Percentiles rank a stretch among this genome's conserved stretches.
These are phyloP conservation scores for Inga oerstediana DNA, from an alignment of 306 rosid genomes.

Conservation along the genomic window DNA sequence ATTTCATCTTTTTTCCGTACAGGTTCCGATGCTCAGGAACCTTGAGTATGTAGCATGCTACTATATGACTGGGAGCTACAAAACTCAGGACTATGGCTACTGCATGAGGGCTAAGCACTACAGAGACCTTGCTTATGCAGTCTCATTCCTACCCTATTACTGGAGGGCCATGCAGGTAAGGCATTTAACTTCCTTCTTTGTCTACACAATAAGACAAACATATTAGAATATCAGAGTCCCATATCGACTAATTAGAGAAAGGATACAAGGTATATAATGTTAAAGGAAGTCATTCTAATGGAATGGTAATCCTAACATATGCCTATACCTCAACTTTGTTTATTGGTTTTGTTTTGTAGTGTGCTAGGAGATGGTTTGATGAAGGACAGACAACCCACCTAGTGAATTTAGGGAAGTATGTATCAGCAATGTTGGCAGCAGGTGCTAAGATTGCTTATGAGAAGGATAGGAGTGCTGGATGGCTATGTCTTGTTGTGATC, in stretches of 20 bases:
- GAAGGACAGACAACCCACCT: conserved; percentile 95
- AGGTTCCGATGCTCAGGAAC: conserved; percentile 94
- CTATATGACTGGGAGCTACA: conserved; percentile 96
- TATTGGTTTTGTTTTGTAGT: conserved; percentile 46
- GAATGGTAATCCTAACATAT: too few relatives aligned
- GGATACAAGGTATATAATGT: too few relatives aligned
- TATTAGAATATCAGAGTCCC: too few relatives aligned
- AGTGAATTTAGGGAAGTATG: conserved; percentile 88
- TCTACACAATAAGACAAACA: not conserved
- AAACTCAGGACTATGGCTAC: conserved; percentile 80
- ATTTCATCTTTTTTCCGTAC: conserved; percentile 20
- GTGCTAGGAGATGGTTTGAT: conserved; percentile 96
- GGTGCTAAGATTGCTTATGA: conserved; percentile 96
- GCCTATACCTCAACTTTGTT: not conserved
- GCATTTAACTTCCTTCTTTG: not conserved
- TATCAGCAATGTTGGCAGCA: conserved; percentile 99
- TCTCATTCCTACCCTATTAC: conserved; percentile 93
- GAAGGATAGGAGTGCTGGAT: conserved; percentile 69
- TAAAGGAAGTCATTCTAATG: too few relatives aligned
- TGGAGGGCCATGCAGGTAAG: conserved; percentile 99
- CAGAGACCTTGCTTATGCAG: conserved; percentile 87
- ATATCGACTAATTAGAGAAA: too few relatives aligned
- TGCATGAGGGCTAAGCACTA: conserved; percentile 81
- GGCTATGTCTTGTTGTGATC: conserved; percentile 87
- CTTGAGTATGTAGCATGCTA: conserved; percentile 87